phyloP scores from a whole-genome alignment of 352 stramenopile genomes.

The Globisporangium paroecandrum region DNA sequence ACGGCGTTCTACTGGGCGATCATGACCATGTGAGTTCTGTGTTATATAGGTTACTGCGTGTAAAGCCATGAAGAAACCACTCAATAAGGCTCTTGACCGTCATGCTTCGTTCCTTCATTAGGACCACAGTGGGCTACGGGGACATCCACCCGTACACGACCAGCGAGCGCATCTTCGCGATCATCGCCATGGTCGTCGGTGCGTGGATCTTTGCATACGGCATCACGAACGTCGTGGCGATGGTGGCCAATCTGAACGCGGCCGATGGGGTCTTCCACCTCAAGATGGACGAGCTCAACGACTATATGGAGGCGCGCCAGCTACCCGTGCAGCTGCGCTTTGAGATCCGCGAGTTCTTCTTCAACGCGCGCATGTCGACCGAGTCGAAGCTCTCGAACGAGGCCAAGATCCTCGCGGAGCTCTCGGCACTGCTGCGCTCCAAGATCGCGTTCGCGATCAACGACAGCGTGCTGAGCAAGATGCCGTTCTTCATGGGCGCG shows the following conservation, averaged over 20 bases:
- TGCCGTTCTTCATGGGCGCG: constrained; percentile 70
- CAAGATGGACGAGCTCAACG: constrained; percentile 78
- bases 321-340: constrained; percentile 59
- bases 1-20: constrained; percentile 66
- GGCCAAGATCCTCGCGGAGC: constrained; percentile 53
- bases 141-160: constrained; percentile 45
- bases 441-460: constrained; percentile 81
- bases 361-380: constrained; percentile 62
- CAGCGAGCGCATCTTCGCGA: constrained; percentile 61
- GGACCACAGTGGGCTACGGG: constrained; percentile 55
- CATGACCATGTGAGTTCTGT: constrained; percentile 56
- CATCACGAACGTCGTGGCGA: constrained; percentile 75
- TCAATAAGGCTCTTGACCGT: background rate
- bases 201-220: constrained; percentile 75
- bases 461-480: constrained; percentile 72
- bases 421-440: constrained; percentile 65
- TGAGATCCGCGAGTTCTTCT: constrained; percentile 79
- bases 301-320: constrained; percentile 76
- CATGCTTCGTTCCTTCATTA: constrained; percentile 16
- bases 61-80: background rate
- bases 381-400: constrained; percentile 68
- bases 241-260: constrained; percentile 68
- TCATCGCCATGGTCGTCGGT: constrained; percentile 70
- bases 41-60: background rate
- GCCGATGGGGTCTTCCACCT: constrained; percentile 60